Evolutionary conservation across 441 rosid genomes (phyloP), one percentile per base, ranked within the genome.

Genomic region (Jatropha podagrica): DNA sequence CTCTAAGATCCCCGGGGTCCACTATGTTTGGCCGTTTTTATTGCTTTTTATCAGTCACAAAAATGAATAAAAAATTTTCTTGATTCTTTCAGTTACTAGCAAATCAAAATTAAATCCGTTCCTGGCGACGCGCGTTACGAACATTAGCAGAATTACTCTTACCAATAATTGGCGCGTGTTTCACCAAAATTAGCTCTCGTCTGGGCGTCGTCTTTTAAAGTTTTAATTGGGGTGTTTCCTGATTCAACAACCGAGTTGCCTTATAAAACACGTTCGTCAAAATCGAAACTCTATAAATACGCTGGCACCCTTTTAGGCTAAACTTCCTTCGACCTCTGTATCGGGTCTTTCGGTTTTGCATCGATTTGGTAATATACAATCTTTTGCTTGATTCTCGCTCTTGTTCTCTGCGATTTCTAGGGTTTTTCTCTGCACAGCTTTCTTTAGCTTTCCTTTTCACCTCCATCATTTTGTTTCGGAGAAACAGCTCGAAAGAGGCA

Each of bases 371-470:
- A 49, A 68, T 37, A 60, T 40, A 52, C 71, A 38, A 68, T 59
- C 67, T 82, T 67, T 61, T 13, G 79, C 81, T 83, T 71, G 79
- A 69, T 81, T 83, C 81, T 67, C 77, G 74, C 52, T 71, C 82
- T 84, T 46, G 78, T 66, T 82, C 80, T 75, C 82, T 71, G 72
- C 78, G 68, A 78, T 79, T 83, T 76, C 54, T 72, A 42, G 64
- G 68, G 71, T 77, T 55, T 20, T 51, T 44, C 4, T 40, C n/a
- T 41, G 10, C 15, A 23, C 69, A 62, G 69, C 74, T 76, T 65
- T 52, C 69, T 65, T 17, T 49, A 51, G n/a, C 60, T 9, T 2
- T 12, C 42, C 17, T 13, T 44, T 60, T 46, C 7, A 49, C 72
- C 65, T 74, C 66, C 66, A 26, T 62, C 26, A 17, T 48, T 60